Base-by-base conservation (phyloP, 164 flowering plant genomes). In the Amborella trichopoda region DNA sequence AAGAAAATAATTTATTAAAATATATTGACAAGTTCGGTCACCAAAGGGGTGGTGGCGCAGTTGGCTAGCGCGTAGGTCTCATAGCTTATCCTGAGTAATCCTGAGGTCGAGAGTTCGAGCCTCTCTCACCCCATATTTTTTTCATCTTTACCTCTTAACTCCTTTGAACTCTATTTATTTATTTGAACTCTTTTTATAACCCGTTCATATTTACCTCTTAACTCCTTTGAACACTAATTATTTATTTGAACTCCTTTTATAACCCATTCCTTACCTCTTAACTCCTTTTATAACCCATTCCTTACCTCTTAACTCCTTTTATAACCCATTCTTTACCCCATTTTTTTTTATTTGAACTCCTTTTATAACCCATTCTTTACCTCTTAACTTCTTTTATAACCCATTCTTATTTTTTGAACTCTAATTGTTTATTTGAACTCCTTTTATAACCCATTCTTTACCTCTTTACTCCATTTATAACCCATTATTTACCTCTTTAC, bases 61-160 rank as follows among this genome's bases (percentile, higher is more conserved):
- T 68, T 71, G 76, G 76, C 68, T 66, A 72, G 77, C 73, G 73
- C 73, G 69, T 72, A 68, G 77, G 77, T 72, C 77, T 72, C 73
- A 72, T 64, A 69, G 70, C 75, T 58, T 26, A 6, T n/a, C n/a
- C n/a, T 13, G 40, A 54, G 50, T 69, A 0, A 77, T 76, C 81
- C 81, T 75, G 83, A 78, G 81, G 95, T 84, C 85, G 84, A 79
- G 90, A 81, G 84, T 84, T 81, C 83, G 84, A 79, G 89, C 87
- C 81, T 84, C 87, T 81, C 85, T 84, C 95, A 75, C 79, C 95
- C 90, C 95, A 80, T 12, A 1, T 6, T 13, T 20, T 1, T n/a
- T 37, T 37, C 19, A 8, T 37, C 5, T 0, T 37, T 14, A 0
- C 1, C 18, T 4, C 18, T 37, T 37, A 4, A 16, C 13, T 37